These are phyloP conservation scores for Sarcomyxa edulis DNA, from an alignment of 768 basidiomycete genomes.

Conservation along the genomic window DNA sequence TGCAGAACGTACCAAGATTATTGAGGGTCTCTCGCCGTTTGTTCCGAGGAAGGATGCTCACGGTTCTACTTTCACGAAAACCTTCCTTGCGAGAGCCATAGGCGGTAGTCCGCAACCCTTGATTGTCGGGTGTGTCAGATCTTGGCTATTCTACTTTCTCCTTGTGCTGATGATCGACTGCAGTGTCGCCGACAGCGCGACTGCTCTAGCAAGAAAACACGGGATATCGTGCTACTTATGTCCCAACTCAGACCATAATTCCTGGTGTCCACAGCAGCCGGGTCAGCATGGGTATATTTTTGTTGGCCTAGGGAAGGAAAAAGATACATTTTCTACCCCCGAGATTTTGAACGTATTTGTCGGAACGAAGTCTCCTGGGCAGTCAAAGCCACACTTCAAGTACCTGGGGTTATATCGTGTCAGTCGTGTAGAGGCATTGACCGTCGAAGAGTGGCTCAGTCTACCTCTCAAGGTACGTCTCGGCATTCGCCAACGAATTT, in stretches of 20 bases:
- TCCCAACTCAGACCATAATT: conserved; percentile 46
- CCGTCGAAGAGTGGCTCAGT: conserved; percentile 39
- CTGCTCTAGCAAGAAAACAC: conserved; percentile 21
- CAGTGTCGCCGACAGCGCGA: conserved; percentile 22
- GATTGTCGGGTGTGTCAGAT: conserved; percentile 24
- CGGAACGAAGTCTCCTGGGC: conserved; percentile 24
- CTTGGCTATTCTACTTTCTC: not conserved
- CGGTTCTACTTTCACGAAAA: too few species aligned
- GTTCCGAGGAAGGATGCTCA: too few species aligned
- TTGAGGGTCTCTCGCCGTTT: too few species aligned
- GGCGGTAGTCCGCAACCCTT: conserved; percentile 35
- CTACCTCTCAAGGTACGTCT: conserved; percentile 32
- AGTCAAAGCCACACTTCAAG: conserved; percentile 26
- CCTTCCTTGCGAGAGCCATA: conserved; percentile 28
- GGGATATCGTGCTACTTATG: conserved; percentile 39
- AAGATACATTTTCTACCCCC: conserved; percentile 31
- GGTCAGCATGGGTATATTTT: conserved; percentile 54
- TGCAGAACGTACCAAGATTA: too few species aligned
- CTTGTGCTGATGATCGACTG: not conserved
- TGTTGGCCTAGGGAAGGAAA: conserved; percentile 44
- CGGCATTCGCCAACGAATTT: too few species aligned
- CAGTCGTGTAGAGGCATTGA: conserved; percentile 34
- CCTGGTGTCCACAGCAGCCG: conserved; percentile 45
- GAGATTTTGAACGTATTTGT: conserved; percentile 42
- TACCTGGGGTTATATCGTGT: conserved; percentile 45